Evolutionary conservation across 2,329 filamentous ascomycete species (phyloP).

Genomic region (Dactylellina drechsleri): DNA sequence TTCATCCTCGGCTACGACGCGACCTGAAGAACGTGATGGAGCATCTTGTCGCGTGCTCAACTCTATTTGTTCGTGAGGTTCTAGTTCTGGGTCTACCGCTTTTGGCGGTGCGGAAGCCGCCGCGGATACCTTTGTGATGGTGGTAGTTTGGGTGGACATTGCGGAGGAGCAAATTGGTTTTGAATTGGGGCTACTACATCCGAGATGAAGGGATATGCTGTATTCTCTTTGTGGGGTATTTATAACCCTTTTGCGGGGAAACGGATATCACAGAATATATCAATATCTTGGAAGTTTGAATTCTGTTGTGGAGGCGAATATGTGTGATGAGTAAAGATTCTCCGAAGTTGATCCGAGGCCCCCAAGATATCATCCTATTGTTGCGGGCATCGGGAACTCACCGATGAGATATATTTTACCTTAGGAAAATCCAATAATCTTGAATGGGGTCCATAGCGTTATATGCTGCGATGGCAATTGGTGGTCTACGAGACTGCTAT

Average conservation of each 20-base stretch:
- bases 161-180: neutral
- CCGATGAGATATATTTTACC: too few relatives aligned
- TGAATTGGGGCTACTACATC: neutral
- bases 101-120: conserved; percentile 11
- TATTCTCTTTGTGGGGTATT: neutral
- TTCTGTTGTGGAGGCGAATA: neutral
- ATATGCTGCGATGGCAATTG: neutral
- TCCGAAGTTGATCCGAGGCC: conserved; percentile 47
- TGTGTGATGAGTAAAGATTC: conserved; percentile 12
- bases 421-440: too few relatives aligned
- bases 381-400: too few relatives aligned
- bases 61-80: conserved; percentile 33
- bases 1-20: conserved; percentile 37
- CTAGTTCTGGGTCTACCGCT: neutral
- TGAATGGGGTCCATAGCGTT: too few relatives aligned
- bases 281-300: conserved; percentile 20
- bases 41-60: conserved; percentile 26
- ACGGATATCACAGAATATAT: neutral
- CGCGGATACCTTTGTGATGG: conserved; percentile 19
- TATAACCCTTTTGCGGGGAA: neutral
- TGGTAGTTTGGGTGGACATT: conserved; percentile 40
- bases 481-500: neutral
- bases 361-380: too few relatives aligned
- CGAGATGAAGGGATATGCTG: neutral
- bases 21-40: conserved; percentile 1